Percentiles rank a stretch among this genome's conserved stretches.
phyloP scores from a whole-genome alignment of 805 yeast genomes.

The Wickerhamomyces bisporus region DNA sequence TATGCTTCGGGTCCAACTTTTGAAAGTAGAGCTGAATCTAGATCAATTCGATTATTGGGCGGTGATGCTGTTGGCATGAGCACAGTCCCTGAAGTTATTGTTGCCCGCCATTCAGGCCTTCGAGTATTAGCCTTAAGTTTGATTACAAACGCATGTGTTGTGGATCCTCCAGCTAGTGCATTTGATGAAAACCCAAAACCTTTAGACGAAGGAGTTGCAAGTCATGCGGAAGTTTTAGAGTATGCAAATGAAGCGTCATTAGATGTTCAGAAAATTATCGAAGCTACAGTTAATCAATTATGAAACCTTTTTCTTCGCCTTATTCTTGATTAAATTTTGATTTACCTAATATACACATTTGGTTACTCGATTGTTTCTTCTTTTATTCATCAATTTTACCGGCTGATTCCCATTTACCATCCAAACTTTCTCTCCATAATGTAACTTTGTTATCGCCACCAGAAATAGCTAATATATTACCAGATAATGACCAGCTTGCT shows the following conservation, averaged over 20 bases:
- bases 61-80: conserved; percentile 98
- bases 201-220: conserved; percentile 72
- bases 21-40: conserved; percentile 89
- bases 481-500: conserved; percentile 95
- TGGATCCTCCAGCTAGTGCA: conserved; percentile 63
- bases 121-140: conserved; percentile 79
- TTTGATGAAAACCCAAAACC: conserved; percentile 47
- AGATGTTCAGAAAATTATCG: conserved; percentile 72
- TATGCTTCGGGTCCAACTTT: conserved; percentile 92
- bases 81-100: conserved; percentile 92
- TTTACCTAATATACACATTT: neutral
- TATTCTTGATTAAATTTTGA: no score
- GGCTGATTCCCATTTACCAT: conserved; percentile 96
- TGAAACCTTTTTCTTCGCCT: no score
- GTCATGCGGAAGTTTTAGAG: conserved; percentile 87
- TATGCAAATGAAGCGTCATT: conserved; percentile 74
- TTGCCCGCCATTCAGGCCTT: conserved; percentile 86
- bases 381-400: conserved; percentile 83
- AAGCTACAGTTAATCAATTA: conserved; percentile 46
- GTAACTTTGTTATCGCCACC: conserved; percentile 97
- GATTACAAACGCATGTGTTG: conserved; percentile 79
- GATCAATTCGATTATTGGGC: conserved; percentile 64
- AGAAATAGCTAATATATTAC: conserved; percentile 89
- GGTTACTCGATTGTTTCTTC: neutral
- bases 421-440: conserved; percentile 91